phyloP scores from a whole-genome alignment of 345 rosid species.

The Eucalyptus cloeziana region DNA sequence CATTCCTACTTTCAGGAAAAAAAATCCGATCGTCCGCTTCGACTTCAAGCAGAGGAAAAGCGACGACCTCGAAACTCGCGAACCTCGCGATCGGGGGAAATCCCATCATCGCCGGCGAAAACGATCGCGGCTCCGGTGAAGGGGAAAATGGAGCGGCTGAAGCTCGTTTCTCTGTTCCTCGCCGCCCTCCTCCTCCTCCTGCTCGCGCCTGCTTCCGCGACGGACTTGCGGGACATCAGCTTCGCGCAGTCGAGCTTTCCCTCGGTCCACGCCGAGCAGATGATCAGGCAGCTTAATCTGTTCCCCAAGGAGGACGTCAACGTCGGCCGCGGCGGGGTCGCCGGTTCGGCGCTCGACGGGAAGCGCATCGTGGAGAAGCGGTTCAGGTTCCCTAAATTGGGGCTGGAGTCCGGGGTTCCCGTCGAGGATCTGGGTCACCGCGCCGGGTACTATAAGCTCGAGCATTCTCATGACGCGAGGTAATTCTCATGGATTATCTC shows the following conservation, averaged over 20 bases:
- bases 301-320: conserved; percentile 66
- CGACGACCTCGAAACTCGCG: not conserved
- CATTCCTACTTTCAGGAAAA: not conserved
- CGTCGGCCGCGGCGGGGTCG: conserved; percentile 19
- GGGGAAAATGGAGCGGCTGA: not conserved
- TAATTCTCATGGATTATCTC: not conserved
- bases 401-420: conserved; percentile 10
- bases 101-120: not conserved
- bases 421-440: conserved; percentile 80
- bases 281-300: conserved; percentile 80
- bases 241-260: conserved; percentile 43
- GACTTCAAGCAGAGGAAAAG: not conserved
- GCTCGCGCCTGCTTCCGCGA: conserved; percentile 8
- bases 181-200: conserved; percentile 1
- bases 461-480: conserved; percentile 74
- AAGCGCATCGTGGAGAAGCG: conserved; percentile 53
- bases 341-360: not conserved
- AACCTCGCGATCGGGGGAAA: not conserved
- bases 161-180: not conserved
- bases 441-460: conserved; percentile 88
- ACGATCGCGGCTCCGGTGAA: not conserved
- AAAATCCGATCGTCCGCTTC: not conserved
- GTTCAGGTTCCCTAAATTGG: conserved; percentile 53
- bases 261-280: conserved; percentile 52
- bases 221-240: conserved; percentile 8